Evolutionary conservation across 2,329 filamentous ascomycete genomes (phyloP).

Genomic region (Didymella exigua): DNA sequence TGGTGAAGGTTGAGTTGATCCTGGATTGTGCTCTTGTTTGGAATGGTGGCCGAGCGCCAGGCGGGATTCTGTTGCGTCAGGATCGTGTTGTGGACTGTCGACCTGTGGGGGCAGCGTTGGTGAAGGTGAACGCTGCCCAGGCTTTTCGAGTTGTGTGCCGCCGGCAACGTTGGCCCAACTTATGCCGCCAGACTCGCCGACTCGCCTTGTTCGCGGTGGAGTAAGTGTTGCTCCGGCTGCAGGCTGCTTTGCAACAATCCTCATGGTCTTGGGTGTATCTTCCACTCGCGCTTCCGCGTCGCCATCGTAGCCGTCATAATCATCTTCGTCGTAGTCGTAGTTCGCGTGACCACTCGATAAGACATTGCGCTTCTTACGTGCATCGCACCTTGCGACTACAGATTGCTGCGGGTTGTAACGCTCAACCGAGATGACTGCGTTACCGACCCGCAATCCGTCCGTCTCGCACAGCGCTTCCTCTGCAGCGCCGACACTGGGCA

Average conservation of each 20-base stretch:
- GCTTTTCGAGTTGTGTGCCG: neutral
- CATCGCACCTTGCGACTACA: constrained; percentile 7
- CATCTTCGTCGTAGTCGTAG: neutral
- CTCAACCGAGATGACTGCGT: constrained; percentile 23
- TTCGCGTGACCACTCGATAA: neutral
- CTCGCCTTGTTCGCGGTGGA: neutral
- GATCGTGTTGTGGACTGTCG: neutral
- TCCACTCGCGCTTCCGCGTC: neutral
- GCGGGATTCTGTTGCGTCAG: neutral
- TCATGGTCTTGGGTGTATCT: neutral
- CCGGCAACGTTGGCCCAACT: constrained; percentile 3
- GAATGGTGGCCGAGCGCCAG: neutral
- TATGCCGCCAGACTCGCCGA: neutral
- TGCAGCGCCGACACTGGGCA: constrained; percentile 16
- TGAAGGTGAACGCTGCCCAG: neutral
- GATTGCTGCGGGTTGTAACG: constrained; percentile 22
- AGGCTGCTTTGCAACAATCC: neutral
- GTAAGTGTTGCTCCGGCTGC: neutral
- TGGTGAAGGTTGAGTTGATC: too few species aligned
- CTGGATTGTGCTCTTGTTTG: neutral
- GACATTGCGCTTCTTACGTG: neutral
- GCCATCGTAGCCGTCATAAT: neutral
- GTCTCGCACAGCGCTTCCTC: constrained; percentile 1
- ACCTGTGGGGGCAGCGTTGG: neutral
- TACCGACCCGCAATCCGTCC: constrained; percentile 17